Evolutionary conservation across 169 alveolate species (phyloP), one percentile per base, ranked within the genome.

Genomic region (Plasmodium fragile): DNA sequence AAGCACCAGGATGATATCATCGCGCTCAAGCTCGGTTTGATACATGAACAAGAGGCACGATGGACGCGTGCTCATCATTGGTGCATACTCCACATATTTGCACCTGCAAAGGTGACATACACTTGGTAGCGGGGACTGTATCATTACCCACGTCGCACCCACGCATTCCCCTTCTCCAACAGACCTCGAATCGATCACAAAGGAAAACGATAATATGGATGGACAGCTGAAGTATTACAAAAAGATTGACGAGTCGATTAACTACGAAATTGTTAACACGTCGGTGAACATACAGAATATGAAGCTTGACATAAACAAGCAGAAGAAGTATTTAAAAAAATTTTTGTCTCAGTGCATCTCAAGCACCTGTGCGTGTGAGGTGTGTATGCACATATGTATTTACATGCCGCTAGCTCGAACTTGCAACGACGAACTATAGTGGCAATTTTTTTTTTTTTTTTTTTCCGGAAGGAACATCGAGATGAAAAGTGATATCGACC

Each of bases 141-240:
- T 1, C 32, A 1, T 11, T 59, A 59, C 28, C 5, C 30, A 65
- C 75, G 5, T 28, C 36, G n/a, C 34, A 65, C 16, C n/a, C 30
- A 73, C 30, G 0, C 53, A 73, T 73, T 11, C 28, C 36, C 36
- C 22, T 30, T 32, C 79, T 87, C n/a, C 59, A 13, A 16, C 71
- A 87, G 93, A 87, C 49, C 89, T 87, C 34, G 90, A 87, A 77
- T 22, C 81, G 10, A 87, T 87, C 39, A 77, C 53, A 72, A 87
- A 78, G 52, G 93, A 87, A 55, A 87, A 87, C 22, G 82, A 77
- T 13, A 78, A 87, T 59, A 87, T 87, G 81, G 82, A 78, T 22
- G 89, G 36, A 3, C 85, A 87, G 52, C 32, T 87, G 16, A 87
- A 78, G 71, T 87, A 71, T 25, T 87, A 87, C 78, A 77, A 87